Evolutionary conservation across 371 early-diverging fungal genomes (phyloP).

Genomic region (Parasitella parasitica): DNA sequence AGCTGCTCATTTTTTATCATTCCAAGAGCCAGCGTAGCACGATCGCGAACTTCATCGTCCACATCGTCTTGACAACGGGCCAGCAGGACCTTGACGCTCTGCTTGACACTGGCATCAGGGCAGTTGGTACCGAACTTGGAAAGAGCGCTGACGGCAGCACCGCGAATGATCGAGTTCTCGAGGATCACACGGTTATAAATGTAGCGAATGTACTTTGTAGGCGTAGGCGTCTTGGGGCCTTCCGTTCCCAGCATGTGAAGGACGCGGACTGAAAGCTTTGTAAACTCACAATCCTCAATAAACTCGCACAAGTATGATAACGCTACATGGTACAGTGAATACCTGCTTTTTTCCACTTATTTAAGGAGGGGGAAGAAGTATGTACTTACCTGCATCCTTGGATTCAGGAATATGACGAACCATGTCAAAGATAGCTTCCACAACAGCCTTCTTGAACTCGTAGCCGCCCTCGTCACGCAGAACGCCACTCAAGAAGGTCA

Average conservation of each 20-base stretch:
- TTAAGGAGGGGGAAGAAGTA: too few relatives aligned
- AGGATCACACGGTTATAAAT: constrained; percentile 98
- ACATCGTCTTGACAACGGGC: constrained; percentile 94
- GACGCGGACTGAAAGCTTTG: constrained; percentile 93
- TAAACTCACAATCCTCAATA: constrained; percentile 99
- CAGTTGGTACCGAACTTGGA: constrained; percentile 90
- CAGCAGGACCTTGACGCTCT: constrained; percentile 82
- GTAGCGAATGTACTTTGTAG: constrained; percentile 95
- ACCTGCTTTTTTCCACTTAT: too few relatives aligned
- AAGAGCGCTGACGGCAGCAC: constrained; percentile 96
- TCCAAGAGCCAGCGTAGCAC: constrained; percentile 87
- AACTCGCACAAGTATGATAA: constrained; percentile 97
- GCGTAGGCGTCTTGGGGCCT: constrained; percentile 89
- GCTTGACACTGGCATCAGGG: constrained; percentile 73
- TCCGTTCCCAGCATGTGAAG: constrained; percentile 93
- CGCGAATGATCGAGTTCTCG: constrained; percentile 95
- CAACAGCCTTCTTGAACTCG: constrained; percentile 93
- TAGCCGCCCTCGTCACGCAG: constrained; percentile 98
- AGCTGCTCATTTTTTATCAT: constrained; percentile 67
- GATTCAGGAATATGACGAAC: constrained; percentile 90
- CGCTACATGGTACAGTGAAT: constrained; percentile 43
- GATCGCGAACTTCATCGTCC: constrained; percentile 98
- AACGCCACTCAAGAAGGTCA: constrained; percentile 88
- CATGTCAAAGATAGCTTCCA: constrained; percentile 96
- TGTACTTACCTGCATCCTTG: constrained; percentile 76